Evolutionary conservation across 1,139 yeast genomes (phyloP).

Genomic region (Geotrichum histeridarum): DNA sequence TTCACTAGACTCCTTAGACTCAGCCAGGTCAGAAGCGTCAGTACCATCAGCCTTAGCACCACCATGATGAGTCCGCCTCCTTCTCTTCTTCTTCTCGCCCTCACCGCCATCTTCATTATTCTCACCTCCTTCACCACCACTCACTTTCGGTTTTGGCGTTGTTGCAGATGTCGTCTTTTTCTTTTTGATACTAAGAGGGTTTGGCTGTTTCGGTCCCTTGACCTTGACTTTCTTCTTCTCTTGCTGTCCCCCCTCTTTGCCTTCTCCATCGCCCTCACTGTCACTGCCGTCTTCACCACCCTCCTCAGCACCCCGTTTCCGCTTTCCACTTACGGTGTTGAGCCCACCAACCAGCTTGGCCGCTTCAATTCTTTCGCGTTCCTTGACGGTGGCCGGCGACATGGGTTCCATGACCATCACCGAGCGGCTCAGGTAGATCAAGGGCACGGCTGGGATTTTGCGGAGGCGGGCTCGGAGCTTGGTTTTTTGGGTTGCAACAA

Average conservation of each 20-base stretch:
- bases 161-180: constrained; percentile 23
- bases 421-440: constrained; percentile 78
- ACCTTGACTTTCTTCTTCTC: constrained; percentile 38
- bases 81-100: constrained; percentile 7
- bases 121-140: neutral
- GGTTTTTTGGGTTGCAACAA: constrained; percentile 78
- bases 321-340: neutral
- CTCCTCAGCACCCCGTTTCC: constrained; percentile 19
- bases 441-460: constrained; percentile 81
- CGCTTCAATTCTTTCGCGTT: constrained; percentile 53
- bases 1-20: neutral
- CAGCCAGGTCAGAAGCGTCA: neutral
- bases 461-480: constrained; percentile 64
- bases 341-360: constrained; percentile 71
- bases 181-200: constrained; percentile 76
- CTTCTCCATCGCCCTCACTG: constrained; percentile 24
- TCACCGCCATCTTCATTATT: neutral
- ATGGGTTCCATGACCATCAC: constrained; percentile 96
- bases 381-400: constrained; percentile 61
- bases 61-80: constrained; percentile 10
- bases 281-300: constrained; percentile 37
- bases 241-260: constrained; percentile 33
- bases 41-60: too few relatives aligned
- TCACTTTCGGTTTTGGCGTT: neutral
- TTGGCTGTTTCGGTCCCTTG: constrained; percentile 75